These are phyloP conservation scores for Fusarium liriodendri DNA, from an alignment of 2,329 filamentous ascomycete species.

Conservation along the genomic window DNA sequence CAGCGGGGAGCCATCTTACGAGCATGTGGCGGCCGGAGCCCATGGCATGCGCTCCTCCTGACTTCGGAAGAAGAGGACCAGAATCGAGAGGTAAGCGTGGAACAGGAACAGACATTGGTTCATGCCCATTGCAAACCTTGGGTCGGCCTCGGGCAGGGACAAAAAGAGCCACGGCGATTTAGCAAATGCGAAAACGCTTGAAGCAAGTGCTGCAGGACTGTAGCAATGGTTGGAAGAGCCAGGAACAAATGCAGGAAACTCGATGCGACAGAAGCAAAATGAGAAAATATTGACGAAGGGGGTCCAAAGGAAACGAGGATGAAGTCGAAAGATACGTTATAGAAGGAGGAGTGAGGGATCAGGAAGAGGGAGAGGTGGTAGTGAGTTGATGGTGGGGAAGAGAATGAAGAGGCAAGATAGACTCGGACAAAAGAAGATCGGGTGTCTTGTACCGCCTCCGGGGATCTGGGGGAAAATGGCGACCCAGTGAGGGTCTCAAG, in stretches of 20 bases:
- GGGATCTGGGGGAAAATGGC: not conserved
- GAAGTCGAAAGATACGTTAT: not conserved
- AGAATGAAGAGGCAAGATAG: not conserved
- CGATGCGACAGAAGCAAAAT: not conserved
- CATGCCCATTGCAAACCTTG: not conserved
- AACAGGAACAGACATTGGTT: not conserved
- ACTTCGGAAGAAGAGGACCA: slow-evolving; percentile 7
- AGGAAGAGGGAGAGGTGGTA: not conserved
- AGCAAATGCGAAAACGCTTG: not conserved
- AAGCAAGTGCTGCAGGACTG: not conserved
- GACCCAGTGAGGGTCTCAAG: not conserved
- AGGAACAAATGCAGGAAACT: not conserved
- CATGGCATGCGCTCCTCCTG: slow-evolving; percentile 2
- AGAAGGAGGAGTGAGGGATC: not conserved
- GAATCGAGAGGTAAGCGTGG: slow-evolving; percentile 1
- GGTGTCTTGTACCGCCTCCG: not conserved
- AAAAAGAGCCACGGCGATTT: not conserved
- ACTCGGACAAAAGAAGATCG: not conserved
- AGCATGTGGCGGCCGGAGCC: not conserved
- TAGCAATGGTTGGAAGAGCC: not conserved
- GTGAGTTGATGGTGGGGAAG: not conserved
- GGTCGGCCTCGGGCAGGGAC: too few species aligned
- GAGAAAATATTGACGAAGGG: not conserved
- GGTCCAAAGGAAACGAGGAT: not conserved
- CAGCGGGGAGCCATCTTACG: not conserved